A percentile compares a stretch with the other conserved stretches of the same genome.
These are phyloP conservation scores for Gremmenia infestans DNA, from an alignment of 2,329 filamentous ascomycete genomes.

Conservation along the genomic window DNA sequence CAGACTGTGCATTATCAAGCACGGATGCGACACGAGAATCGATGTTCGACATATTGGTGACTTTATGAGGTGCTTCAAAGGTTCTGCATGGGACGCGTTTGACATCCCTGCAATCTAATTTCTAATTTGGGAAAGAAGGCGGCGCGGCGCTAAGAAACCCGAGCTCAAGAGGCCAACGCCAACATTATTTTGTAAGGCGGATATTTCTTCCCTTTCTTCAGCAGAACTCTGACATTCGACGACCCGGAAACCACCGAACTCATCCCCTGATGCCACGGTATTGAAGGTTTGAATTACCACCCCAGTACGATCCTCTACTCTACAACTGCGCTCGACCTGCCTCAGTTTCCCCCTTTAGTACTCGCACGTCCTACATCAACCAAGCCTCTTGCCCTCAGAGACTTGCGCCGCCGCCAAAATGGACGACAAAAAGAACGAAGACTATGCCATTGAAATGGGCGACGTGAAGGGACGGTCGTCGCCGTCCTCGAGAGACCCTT, in stretches of 20 bases:
- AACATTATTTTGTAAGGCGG: not conserved
- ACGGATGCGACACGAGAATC: constrained; percentile 47
- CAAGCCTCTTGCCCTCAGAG: not conserved
- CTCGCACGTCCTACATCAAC: constrained; percentile 14
- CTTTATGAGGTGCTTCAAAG: constrained; percentile 3
- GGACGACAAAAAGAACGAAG: constrained; percentile 87
- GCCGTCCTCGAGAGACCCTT: constrained; percentile 35
- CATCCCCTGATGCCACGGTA: constrained; percentile 15
- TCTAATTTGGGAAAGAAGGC: not conserved
- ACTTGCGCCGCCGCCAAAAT: constrained; percentile 44
- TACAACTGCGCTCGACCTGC: not conserved
- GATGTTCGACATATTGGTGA: constrained; percentile 37
- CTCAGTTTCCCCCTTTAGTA: constrained; percentile 4
- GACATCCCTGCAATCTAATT: not conserved
- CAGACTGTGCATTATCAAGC: constrained; percentile 36
- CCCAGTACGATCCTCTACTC: not conserved
- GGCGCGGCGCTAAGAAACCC: constrained; percentile 6
- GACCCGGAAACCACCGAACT: not conserved
- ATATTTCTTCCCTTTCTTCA: constrained; percentile 1
- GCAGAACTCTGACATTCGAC: constrained; percentile 4
- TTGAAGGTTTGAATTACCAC: constrained; percentile 1
- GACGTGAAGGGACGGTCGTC: constrained; percentile 31
- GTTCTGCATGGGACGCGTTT: not conserved
- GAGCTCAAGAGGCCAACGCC: constrained; percentile 6
- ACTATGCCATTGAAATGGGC: constrained; percentile 67